Percentiles rank a stretch among this genome's conserved stretches.
phyloP scores from a whole-genome alignment of 805 yeast genomes.

The Teunomyces funiuensis region DNA sequence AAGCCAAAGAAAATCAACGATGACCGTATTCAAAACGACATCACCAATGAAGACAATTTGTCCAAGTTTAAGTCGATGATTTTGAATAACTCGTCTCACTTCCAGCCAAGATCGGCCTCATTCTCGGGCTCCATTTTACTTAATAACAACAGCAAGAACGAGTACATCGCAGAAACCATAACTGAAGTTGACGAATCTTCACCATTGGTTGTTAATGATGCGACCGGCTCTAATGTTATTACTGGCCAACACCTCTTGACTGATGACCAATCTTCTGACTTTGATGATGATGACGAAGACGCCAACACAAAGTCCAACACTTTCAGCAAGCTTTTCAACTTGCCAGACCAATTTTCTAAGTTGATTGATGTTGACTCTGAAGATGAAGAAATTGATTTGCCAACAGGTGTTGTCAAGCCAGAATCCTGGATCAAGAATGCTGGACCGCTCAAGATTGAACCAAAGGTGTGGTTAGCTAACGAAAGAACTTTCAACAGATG shows the following conservation, averaged over 20 bases:
- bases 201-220: conserved; percentile 6
- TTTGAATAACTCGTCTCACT: conserved; percentile 25
- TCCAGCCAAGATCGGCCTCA: conserved; percentile 39
- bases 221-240: not conserved
- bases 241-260: conserved; percentile 11
- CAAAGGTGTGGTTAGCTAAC: conserved; percentile 97
- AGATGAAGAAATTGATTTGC: conserved; percentile 77
- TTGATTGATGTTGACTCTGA: conserved; percentile 73
- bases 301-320: conserved; percentile 12
- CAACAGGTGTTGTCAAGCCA: conserved; percentile 88
- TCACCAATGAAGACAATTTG: conserved; percentile 52
- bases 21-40: conserved; percentile 15
- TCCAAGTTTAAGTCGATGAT: conserved; percentile 41
- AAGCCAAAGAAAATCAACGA: conserved; percentile 10
- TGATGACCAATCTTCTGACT: conserved; percentile 30
- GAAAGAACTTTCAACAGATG: conserved; percentile 96
- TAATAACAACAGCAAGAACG: conserved; percentile 10
- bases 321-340: conserved; percentile 21
- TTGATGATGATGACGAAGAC: conserved; percentile 32
- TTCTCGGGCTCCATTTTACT: conserved; percentile 35
- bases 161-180: conserved; percentile 4
- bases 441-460: conserved; percentile 92
- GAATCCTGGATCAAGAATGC: conserved; percentile 75
- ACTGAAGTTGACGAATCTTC: conserved; percentile 10
- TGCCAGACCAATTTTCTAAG: conserved; percentile 32